phyloP scores from a whole-genome alignment of 495 filamentous ascomycete species.

The Bacidia gigantensis region DNA sequence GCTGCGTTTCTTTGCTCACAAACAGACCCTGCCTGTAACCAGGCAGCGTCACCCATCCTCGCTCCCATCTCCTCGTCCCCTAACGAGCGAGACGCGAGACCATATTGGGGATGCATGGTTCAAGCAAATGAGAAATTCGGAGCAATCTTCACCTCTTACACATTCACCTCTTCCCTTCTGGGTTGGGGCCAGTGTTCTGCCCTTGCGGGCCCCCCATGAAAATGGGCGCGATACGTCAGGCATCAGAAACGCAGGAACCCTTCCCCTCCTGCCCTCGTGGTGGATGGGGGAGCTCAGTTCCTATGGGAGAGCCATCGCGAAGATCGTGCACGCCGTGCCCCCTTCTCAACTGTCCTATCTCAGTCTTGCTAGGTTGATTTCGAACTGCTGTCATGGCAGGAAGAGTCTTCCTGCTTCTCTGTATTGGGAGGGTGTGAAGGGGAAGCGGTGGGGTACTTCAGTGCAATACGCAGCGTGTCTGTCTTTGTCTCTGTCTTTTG shows the following conservation, averaged over 20 bases:
- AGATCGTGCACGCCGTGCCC: constrained; percentile 59
- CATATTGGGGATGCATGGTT: no score
- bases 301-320: constrained; percentile 86
- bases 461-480: constrained; percentile 97
- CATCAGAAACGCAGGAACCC: constrained; percentile 94
- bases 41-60: constrained; percentile 11
- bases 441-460: constrained; percentile 54
- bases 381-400: no score
- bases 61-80: no score
- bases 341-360: no score
- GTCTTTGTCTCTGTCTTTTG: constrained; percentile 20
- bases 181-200: constrained; percentile 41
- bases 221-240: constrained; percentile 70
- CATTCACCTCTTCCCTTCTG: constrained; percentile 20
- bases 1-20: constrained; percentile 99
- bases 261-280: constrained; percentile 25
- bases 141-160: constrained; percentile 74
- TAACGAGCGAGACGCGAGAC: no score
- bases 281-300: constrained; percentile 27
- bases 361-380: no score
- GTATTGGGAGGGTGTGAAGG: neutral
- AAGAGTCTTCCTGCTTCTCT: constrained; percentile 2
- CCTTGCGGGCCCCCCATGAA: constrained; percentile 87
- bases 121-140: constrained; percentile 99
- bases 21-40: constrained; percentile 29